Conservation (phyloP, 495 filamentous ascomycete species). For the Annulohypoxylon nitens region DNA sequence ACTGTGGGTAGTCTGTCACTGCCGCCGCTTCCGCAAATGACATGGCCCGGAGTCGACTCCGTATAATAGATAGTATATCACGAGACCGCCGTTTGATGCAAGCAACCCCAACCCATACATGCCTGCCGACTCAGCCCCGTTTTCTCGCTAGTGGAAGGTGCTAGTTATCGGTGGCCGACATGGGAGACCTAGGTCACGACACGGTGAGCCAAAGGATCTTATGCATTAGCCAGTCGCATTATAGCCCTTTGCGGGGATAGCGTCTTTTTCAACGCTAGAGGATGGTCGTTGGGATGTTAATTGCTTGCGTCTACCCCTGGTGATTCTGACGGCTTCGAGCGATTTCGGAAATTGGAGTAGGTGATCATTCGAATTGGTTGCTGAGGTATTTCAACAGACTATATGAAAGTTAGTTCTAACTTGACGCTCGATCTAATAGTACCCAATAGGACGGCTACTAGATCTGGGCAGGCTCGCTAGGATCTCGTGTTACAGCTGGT, state of each 20-base stretch:
- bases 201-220: neutral
- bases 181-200: neutral
- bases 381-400: neutral
- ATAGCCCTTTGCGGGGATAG: neutral
- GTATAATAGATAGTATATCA: neutral
- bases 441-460: neutral
- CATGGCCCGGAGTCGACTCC: neutral
- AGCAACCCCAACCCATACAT: neutral
- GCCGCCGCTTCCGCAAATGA: neutral
- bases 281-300: neutral
- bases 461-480: neutral
- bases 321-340: neutral
- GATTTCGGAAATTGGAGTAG: neutral
- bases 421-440: neutral
- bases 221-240: neutral
- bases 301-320: neutral
- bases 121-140: neutral
- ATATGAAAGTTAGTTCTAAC: neutral
- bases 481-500: neutral
- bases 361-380: neutral
- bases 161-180: neutral
- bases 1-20: neutral
- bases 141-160: neutral
- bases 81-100: conserved; percentile 1
- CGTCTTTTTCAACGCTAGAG: neutral